A percentile compares a stretch with the other conserved stretches of the same genome.
These are phyloP conservation scores for Arabidopsis lyrata DNA, from an alignment of 441 rosid species.

Conservation along the genomic window DNA sequence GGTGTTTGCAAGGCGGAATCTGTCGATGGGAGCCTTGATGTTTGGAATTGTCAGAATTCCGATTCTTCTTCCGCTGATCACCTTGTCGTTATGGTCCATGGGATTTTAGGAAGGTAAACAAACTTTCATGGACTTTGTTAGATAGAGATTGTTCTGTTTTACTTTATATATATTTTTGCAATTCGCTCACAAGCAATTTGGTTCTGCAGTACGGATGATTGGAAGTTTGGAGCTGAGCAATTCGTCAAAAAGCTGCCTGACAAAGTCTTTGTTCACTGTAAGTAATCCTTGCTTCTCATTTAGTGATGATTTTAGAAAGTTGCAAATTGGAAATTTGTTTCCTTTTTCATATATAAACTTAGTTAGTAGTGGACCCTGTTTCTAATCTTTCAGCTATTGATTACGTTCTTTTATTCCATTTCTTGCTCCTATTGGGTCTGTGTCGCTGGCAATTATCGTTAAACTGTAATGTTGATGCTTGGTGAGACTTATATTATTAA, in stretches of 20 bases:
- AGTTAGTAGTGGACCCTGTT: constrained; percentile 16
- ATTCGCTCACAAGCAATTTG: neutral
- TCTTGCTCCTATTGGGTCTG: neutral
- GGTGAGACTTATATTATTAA: neutral
- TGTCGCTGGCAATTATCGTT: neutral
- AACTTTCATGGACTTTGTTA: neutral
- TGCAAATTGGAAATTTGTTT: neutral
- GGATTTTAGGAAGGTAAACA: constrained; percentile 86
- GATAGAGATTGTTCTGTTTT: neutral
- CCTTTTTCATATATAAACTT: neutral
- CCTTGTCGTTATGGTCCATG: constrained; percentile 96
- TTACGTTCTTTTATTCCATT: neutral
- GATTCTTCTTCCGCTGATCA: constrained; percentile 87
- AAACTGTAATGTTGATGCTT: neutral
- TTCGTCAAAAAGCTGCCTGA: constrained; percentile 79
- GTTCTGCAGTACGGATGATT: constrained; percentile 71
- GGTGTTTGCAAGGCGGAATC: constrained; percentile 78
- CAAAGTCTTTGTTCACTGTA: constrained; percentile 88
- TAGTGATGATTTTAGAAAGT: neutral
- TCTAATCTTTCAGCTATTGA: neutral
- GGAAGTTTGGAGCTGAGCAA: constrained; percentile 94
- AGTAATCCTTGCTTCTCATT: constrained; percentile 34
- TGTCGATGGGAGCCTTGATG: constrained; percentile 68
- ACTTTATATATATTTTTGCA: neutral
- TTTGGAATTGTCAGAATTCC: constrained; percentile 73